phyloP scores from a whole-genome alignment of 2,329 filamentous ascomycete species.

The Nemania sp. region DNA sequence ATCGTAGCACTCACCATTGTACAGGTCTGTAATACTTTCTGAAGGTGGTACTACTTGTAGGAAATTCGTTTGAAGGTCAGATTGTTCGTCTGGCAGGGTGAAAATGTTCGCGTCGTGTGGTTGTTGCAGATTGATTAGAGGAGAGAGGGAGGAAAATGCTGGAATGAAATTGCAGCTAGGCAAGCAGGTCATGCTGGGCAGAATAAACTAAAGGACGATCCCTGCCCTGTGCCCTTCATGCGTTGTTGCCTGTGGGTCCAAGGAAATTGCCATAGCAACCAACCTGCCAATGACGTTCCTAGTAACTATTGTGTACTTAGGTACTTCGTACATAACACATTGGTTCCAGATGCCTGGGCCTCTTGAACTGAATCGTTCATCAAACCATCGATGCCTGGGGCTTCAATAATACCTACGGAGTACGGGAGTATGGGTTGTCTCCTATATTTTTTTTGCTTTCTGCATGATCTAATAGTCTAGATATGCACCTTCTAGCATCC shows the following conservation, averaged over 20 bases:
- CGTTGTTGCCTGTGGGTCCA: constrained; percentile 26
- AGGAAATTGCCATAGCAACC: constrained; percentile 39
- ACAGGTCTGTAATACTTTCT: constrained; percentile 2
- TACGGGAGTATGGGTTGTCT: no score
- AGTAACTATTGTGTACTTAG: no score
- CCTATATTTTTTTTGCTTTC: no score
- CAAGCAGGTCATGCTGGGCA: constrained; percentile 27
- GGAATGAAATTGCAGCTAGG: constrained; percentile 28
- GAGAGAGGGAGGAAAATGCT: constrained; percentile 18
- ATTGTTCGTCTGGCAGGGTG: constrained; percentile 14
- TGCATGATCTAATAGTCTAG: no score
- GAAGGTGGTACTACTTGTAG: not conserved
- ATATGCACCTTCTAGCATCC: no score
- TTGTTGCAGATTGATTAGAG: constrained; percentile 30
- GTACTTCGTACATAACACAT: no score
- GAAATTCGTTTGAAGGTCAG: constrained; percentile 7
- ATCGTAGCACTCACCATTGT: constrained; percentile 36
- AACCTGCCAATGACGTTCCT: constrained; percentile 11
- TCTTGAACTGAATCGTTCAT: no score
- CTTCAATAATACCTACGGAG: no score
- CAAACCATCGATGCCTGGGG: no score
- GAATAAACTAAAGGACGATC: constrained; percentile 25
- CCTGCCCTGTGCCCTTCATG: constrained; percentile 26
- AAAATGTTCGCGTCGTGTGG: constrained; percentile 33
- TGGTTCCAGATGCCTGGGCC: no score